Evolutionary conservation across 2,329 filamentous ascomycete genomes (phyloP).

Genomic region (Apiospora sp.): DNA sequence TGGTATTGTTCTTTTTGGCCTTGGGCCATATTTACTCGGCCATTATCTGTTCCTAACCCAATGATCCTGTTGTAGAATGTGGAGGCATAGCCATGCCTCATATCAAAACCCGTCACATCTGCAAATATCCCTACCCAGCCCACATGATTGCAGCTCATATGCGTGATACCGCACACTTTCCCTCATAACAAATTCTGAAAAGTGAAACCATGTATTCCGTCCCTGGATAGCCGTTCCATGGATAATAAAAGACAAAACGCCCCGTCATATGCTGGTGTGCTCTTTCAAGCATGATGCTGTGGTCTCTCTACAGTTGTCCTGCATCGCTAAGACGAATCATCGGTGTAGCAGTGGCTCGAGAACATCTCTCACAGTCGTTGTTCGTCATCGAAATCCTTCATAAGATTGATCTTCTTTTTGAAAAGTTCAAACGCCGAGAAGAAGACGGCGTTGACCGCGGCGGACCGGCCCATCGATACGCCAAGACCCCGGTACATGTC

Average conservation of each 20-base stretch:
- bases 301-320: conserved; percentile 26
- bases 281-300: conserved; percentile 30
- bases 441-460: conserved; percentile 86
- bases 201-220: conserved; percentile 24
- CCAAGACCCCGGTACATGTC: conserved; percentile 85
- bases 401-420: conserved; percentile 71
- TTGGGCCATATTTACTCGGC: neutral
- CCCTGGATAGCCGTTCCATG: conserved; percentile 27
- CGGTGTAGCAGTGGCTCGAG: neutral
- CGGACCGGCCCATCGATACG: conserved; percentile 84
- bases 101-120: neutral
- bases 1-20: neutral
- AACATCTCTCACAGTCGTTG: conserved; percentile 9
- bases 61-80: neutral
- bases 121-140: neutral
- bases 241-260: conserved; percentile 31
- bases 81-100: neutral
- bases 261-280: conserved; percentile 34
- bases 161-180: conserved; percentile 27
- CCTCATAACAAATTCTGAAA: conserved; percentile 18
- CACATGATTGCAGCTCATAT: neutral
- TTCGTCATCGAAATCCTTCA: conserved; percentile 52
- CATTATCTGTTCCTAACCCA: neutral
- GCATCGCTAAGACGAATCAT: neutral
- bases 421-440: conserved; percentile 88